Conservation (phyloP, 371 early-diverging fungal genomes). For the Rhizopus delemar region DNA sequence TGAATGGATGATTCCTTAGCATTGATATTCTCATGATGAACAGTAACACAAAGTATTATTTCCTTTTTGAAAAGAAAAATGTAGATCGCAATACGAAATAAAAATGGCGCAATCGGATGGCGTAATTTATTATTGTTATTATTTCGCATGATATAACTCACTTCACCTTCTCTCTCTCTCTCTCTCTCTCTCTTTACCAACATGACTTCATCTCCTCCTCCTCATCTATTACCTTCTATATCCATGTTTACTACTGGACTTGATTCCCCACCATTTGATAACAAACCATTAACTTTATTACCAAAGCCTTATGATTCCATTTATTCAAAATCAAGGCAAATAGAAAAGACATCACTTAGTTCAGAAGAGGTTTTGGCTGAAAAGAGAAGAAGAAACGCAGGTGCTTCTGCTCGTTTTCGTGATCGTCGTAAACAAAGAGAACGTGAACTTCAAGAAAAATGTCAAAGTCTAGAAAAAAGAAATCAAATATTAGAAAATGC, state of each 20-base stretch:
- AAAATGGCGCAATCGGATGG: conserved; percentile 34
- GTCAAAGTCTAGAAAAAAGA: conserved; percentile 50
- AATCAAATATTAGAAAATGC: conserved; percentile 48
- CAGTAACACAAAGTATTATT: too few species aligned
- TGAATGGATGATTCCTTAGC: too few species aligned
- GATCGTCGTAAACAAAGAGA: conserved; percentile 64
- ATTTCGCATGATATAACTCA: neutral
- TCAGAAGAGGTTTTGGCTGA: conserved; percentile 58
- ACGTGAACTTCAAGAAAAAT: conserved; percentile 52
- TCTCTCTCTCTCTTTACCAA: neutral
- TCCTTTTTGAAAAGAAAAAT: too few species aligned
- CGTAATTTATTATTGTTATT: conserved; percentile 2
- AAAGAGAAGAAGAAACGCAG: conserved; percentile 60
- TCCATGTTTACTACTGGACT: conserved; percentile 20
- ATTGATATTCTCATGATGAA: too few species aligned
- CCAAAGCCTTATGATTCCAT: conserved; percentile 15
- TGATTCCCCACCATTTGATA: conserved; percentile 24
- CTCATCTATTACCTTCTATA: conserved; percentile 18
- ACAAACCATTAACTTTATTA: conserved; percentile 16
- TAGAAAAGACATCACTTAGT: neutral
- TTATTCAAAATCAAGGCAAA: too few species aligned
- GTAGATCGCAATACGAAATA: conserved; percentile 17
- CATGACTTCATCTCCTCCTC: conserved; percentile 1
- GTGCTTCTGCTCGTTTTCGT: conserved; percentile 58
- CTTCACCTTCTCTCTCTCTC: neutral